Conservation (phyloP, 2,329 filamentous ascomycete genomes). For the Peltaster fructicola region DNA sequence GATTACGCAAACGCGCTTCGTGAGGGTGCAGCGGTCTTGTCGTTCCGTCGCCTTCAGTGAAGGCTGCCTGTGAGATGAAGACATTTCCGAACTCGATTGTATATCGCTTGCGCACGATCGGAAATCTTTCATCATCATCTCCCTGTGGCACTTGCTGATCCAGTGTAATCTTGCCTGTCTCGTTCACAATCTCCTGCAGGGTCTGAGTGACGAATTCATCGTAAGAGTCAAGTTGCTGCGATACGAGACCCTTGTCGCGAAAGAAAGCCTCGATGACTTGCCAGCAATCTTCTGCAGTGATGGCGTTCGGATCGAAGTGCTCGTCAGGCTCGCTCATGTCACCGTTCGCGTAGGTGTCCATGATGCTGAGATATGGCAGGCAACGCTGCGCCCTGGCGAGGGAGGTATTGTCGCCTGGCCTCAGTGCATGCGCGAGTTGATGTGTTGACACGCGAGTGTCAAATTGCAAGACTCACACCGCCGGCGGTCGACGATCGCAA, state of each 20-base stretch:
- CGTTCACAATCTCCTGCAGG: slow-evolving; percentile 84
- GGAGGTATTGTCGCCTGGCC: too few species aligned
- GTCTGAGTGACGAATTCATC: slow-evolving; percentile 91
- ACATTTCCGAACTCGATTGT: slow-evolving; percentile 89
- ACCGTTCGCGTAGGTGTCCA: slow-evolving; percentile 9
- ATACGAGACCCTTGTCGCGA: slow-evolving; percentile 85
- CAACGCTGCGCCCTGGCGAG: too few species aligned
- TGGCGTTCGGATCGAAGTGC: slow-evolving; percentile 24
- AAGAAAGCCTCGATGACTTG: slow-evolving; percentile 95
- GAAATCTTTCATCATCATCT: slow-evolving; percentile 47
- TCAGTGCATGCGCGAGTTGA: too few species aligned
- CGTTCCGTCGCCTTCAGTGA: slow-evolving; percentile 82
- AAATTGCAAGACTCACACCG: too few species aligned
- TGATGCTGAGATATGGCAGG: slow-evolving; percentile 5
- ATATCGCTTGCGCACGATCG: slow-evolving; percentile 75
- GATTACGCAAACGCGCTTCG: slow-evolving; percentile 85
- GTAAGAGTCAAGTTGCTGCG: slow-evolving; percentile 95
- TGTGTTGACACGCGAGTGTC: too few species aligned
- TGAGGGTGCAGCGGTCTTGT: slow-evolving; percentile 77
- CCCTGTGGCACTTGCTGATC: slow-evolving; percentile 75
- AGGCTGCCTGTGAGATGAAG: slow-evolving; percentile 72
- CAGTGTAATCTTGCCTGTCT: slow-evolving; percentile 80
- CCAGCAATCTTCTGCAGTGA: slow-evolving; percentile 97
- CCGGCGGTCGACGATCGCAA: too few species aligned
- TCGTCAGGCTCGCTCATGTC: slow-evolving; percentile 11